These are phyloP conservation scores for Heritiera littoralis DNA, from an alignment of 345 rosid genomes.

Conservation along the genomic window DNA sequence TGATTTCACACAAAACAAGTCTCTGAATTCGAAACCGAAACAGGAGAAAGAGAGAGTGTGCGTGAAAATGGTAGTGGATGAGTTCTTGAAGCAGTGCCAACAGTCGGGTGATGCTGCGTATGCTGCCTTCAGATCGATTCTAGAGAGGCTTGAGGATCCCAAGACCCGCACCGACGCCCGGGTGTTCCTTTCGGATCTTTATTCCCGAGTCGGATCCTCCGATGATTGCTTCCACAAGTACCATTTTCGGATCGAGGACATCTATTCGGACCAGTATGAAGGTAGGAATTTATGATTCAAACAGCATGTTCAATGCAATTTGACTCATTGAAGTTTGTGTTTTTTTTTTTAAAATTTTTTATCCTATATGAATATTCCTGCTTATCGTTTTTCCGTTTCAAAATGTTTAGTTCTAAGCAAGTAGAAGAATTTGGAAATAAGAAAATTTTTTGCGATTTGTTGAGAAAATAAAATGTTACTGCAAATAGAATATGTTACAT, in stretches of 20 bases:
- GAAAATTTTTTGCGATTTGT: no score
- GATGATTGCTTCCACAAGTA: conserved; percentile 58
- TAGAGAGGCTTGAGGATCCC: conserved; percentile 82
- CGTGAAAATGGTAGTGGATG: conserved; percentile 37
- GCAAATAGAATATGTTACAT: neutral
- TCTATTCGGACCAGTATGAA: conserved; percentile 62
- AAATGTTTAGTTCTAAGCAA: conserved; percentile 3
- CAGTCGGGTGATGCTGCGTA: conserved; percentile 89
- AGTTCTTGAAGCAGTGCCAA: conserved; percentile 71
- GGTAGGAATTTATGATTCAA: conserved; percentile 34
- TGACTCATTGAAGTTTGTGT: neutral
- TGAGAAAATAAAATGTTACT: no score
- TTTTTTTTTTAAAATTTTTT: neutral
- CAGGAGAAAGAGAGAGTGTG: neutral
- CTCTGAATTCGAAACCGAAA: neutral
- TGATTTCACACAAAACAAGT: neutral
- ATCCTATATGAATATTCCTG: neutral
- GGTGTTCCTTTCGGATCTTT: conserved; percentile 68
- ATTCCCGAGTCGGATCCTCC: conserved; percentile 49
- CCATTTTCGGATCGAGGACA: conserved; percentile 83
- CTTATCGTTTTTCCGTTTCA: neutral
- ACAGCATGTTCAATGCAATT: neutral
- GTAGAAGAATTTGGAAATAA: neutral
- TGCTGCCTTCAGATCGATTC: conserved; percentile 59
- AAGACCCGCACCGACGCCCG: conserved; percentile 55